Evolutionary conservation across 1,139 yeast genomes (phyloP).

Genomic region (Geotrichum europaeum): DNA sequence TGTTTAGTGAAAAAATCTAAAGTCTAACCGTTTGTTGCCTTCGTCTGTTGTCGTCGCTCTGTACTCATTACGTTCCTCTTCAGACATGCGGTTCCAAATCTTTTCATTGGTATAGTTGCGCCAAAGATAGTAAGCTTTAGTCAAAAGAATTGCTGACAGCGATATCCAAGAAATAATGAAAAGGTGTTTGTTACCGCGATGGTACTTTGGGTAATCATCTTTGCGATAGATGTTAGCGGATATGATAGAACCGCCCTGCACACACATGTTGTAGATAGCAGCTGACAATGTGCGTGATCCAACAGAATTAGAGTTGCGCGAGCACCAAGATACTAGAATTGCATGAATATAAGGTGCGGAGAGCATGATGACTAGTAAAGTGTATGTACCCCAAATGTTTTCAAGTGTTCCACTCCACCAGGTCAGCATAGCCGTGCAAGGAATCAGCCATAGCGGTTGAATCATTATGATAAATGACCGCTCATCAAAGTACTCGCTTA

Average conservation of each 20-base stretch:
- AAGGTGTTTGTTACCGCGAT: slow-evolving; percentile 45
- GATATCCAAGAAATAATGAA: slow-evolving; percentile 37
- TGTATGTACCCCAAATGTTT: slow-evolving; percentile 49
- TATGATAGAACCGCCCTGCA: slow-evolving; percentile 48
- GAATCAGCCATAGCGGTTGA: slow-evolving; percentile 38
- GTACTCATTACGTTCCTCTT: slow-evolving; percentile 45
- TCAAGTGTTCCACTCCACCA: slow-evolving; percentile 48
- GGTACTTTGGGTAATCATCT: slow-evolving; percentile 52
- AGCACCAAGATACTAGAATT: slow-evolving; percentile 51
- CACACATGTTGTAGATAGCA: slow-evolving; percentile 52
- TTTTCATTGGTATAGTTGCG: slow-evolving; percentile 42
- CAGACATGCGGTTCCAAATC: slow-evolving; percentile 45
- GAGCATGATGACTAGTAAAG: slow-evolving; percentile 41
- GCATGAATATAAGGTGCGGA: slow-evolving; percentile 50
- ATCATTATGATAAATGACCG: slow-evolving; percentile 35
- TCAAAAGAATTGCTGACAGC: slow-evolving; percentile 20
- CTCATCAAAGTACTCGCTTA: slow-evolving; percentile 39
- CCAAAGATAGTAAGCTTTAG: slow-evolving; percentile 40
- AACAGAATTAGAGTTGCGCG: slow-evolving; percentile 53
- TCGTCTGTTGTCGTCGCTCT: slow-evolving; percentile 40
- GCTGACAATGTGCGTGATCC: slow-evolving; percentile 53
- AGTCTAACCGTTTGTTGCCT: slow-evolving; percentile 55
- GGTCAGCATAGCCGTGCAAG: slow-evolving; percentile 39
- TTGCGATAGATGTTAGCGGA: slow-evolving; percentile 48
- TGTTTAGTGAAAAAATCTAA: slow-evolving; percentile 32